phyloP scores from a whole-genome alignment of 228 moss, liverwort and hornwort genomes.

The Sphagnum fallax region DNA sequence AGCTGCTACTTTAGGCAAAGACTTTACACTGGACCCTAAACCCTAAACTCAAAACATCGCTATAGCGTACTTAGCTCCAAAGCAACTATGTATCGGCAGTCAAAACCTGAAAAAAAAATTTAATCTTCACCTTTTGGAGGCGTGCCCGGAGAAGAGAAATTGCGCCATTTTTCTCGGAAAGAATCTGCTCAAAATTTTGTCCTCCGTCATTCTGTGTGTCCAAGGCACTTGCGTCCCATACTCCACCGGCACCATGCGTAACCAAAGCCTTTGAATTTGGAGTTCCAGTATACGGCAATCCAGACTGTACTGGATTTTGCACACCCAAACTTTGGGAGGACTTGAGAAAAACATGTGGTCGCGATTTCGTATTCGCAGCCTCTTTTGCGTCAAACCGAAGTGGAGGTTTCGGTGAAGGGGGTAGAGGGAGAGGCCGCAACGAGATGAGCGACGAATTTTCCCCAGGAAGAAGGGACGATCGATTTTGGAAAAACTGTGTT shows the following conservation, averaged over 20 bases:
- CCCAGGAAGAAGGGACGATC: slow-evolving; percentile 10
- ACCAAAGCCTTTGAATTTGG: too few species aligned
- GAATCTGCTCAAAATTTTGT: not conserved
- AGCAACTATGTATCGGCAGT: not conserved
- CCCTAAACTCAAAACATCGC: not conserved
- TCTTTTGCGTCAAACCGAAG: slow-evolving; percentile 22
- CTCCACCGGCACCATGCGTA: not conserved
- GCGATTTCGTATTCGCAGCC: slow-evolving; percentile 4
- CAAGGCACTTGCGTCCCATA: not conserved
- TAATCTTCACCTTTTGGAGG: slow-evolving; percentile 34
- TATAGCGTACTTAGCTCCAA: not conserved
- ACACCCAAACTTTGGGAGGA: slow-evolving; percentile 33
- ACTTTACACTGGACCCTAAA: not conserved
- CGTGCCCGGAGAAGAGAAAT: slow-evolving; percentile 28
- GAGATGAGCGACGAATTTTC: slow-evolving; percentile 10
- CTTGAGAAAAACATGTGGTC: slow-evolving; percentile 4
- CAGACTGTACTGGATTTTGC: slow-evolving; percentile 9
- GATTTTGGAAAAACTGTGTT: slow-evolving; percentile 6
- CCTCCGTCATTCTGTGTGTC: not conserved
- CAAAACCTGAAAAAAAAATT: not conserved
- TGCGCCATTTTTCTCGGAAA: slow-evolving; percentile 28
- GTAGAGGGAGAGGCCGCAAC: not conserved
- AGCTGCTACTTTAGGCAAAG: not conserved
- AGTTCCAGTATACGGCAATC: too few species aligned
- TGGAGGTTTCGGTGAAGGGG: slow-evolving; percentile 17